phyloP scores from a whole-genome alignment of 345 rosid species.

The Rhizophora mangle region DNA sequence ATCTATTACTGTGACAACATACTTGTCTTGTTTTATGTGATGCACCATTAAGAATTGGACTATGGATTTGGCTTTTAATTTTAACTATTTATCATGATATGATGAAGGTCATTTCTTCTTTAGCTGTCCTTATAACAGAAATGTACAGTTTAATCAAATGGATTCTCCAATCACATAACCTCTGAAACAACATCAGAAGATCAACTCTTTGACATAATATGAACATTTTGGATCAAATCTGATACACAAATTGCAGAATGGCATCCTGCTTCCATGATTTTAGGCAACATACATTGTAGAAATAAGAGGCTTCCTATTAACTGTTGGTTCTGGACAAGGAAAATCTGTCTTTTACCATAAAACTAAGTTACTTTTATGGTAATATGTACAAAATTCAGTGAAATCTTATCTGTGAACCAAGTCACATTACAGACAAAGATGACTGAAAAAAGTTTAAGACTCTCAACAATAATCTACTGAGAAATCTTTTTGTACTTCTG shows the following conservation, averaged over 20 bases:
- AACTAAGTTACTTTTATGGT: neutral
- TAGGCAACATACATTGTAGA: neutral
- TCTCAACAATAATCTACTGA: neutral
- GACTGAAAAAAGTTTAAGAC: neutral
- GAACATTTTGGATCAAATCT: neutral
- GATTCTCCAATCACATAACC: neutral
- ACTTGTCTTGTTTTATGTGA: neutral
- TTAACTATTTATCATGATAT: neutral
- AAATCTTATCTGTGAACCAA: neutral
- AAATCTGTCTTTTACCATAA: neutral
- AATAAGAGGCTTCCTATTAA: neutral
- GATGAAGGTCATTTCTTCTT: neutral
- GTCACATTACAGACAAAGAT: neutral
- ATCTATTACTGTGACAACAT: no score
- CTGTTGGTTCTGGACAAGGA: neutral
- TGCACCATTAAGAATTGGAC: neutral
- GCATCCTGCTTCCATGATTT: neutral
- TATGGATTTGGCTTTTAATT: neutral
- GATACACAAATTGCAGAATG: neutral
- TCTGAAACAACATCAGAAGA: neutral
- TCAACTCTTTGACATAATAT: neutral
- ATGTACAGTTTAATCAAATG: neutral
- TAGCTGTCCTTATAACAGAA: neutral
- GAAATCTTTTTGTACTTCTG: slow-evolving; percentile 9
- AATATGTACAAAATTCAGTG: neutral